These are phyloP conservation scores for Annulohypoxylon maeteangense DNA, from an alignment of 495 filamentous ascomycete species.

Conservation along the genomic window DNA sequence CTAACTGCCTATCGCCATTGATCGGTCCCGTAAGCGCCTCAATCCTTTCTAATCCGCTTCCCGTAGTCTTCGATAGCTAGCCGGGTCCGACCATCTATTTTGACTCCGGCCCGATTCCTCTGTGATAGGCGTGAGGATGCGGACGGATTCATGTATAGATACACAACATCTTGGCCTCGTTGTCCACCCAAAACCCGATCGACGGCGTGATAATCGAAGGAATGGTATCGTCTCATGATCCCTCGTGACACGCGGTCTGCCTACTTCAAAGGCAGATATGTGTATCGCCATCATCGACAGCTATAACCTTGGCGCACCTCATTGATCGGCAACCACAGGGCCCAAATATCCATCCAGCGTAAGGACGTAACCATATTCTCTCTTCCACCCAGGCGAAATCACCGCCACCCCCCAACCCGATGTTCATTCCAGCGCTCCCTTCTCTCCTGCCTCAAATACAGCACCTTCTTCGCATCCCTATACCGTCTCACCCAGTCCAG, in stretches of 20 bases:
- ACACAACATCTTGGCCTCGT: background rate
- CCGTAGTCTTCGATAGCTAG: background rate
- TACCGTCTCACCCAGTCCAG: constrained; percentile 84
- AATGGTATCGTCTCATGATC: background rate
- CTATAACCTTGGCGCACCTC: background rate
- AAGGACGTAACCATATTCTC: too few relatives aligned
- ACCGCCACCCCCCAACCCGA: constrained; percentile 91
- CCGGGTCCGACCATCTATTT: background rate
- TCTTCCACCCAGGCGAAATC: constrained; percentile 48
- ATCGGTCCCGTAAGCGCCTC: background rate
- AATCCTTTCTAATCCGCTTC: background rate
- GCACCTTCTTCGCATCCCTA: constrained; percentile 76
- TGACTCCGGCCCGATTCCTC: background rate
- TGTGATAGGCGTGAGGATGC: background rate
- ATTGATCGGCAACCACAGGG: background rate
- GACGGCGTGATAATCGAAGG: background rate
- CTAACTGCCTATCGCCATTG: background rate
- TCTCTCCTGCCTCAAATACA: constrained; percentile 79
- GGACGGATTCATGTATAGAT: background rate
- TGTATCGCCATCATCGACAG: background rate
- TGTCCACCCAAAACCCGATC: background rate
- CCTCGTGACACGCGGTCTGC: background rate
- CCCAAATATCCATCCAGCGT: background rate
- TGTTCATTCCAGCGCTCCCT: constrained; percentile 96
- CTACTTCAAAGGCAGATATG: background rate